phyloP scores from a whole-genome alignment of 164 flowering plant species.

The Annona squamosa region DNA sequence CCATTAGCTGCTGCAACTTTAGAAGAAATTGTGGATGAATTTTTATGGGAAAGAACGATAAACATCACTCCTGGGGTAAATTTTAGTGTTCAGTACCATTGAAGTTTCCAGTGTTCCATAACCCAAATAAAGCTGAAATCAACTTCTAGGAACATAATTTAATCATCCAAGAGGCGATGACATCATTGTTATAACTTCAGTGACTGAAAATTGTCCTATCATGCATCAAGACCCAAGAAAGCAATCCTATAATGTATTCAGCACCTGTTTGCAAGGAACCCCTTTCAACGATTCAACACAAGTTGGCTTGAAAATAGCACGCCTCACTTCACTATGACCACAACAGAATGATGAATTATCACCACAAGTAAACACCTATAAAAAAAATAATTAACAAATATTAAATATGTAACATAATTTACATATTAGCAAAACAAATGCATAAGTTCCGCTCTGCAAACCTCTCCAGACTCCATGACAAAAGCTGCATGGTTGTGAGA shows the following conservation, averaged over 20 bases:
- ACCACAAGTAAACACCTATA: constrained; percentile 90
- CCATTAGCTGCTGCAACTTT: too few relatives aligned
- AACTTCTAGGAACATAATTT: too few relatives aligned
- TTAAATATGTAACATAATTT: neutral
- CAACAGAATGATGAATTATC: constrained; percentile 87
- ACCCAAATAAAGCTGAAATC: too few relatives aligned
- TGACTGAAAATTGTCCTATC: neutral
- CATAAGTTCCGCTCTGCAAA: constrained; percentile 23
- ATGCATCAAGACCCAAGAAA: neutral
- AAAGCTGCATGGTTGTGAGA: constrained; percentile 92
- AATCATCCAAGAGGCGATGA: too few relatives aligned
- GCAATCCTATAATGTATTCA: neutral
- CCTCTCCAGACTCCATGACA: constrained; percentile 89
- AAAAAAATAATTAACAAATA: neutral
- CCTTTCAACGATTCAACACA: constrained; percentile 74
- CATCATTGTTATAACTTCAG: too few relatives aligned
- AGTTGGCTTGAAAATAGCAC: constrained; percentile 70
- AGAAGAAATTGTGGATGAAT: too few relatives aligned
- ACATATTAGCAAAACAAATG: neutral
- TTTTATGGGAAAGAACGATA: too few relatives aligned
- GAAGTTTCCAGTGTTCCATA: too few relatives aligned
- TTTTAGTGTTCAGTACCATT: too few relatives aligned
- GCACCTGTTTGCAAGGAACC: constrained; percentile 84
- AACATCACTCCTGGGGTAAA: too few relatives aligned
- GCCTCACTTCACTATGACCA: constrained; percentile 73